These are phyloP conservation scores for Lactarius akahatsu DNA, from an alignment of 768 basidiomycete species.

Conservation along the genomic window DNA sequence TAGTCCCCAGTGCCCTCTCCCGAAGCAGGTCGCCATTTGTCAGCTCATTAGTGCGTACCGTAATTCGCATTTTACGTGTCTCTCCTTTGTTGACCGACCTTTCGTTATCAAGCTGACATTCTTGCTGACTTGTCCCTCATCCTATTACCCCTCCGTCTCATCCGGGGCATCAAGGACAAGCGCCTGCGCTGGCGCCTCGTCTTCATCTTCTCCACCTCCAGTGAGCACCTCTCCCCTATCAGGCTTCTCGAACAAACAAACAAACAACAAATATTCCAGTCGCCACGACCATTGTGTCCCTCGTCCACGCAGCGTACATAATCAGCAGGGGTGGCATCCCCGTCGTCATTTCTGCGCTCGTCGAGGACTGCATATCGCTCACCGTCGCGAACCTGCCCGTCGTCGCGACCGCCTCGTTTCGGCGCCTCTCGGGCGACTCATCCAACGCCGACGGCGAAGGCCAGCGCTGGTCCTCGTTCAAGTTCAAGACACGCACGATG, in stretches of 20 bases:
- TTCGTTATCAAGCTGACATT: slow-evolving; percentile 43
- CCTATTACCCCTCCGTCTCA: slow-evolving; percentile 45
- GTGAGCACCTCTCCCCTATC: slow-evolving; percentile 32
- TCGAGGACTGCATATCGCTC: slow-evolving; percentile 33
- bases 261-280: slow-evolving; percentile 14
- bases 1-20: slow-evolving; percentile 45
- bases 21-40: slow-evolving; percentile 48
- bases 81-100: background rate
- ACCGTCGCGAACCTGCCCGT: slow-evolving; percentile 24
- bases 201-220: slow-evolving; percentile 55
- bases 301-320: slow-evolving; percentile 35
- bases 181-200: slow-evolving; percentile 43
- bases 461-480: slow-evolving; percentile 29
- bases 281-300: slow-evolving; percentile 35
- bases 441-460: slow-evolving; percentile 22
- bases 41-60: slow-evolving; percentile 50
- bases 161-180: slow-evolving; percentile 43
- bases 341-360: slow-evolving; percentile 36
- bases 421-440: background rate
- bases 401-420: slow-evolving; percentile 26
- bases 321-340: slow-evolving; percentile 33
- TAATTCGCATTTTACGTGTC: slow-evolving; percentile 14
- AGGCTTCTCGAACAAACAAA: background rate
- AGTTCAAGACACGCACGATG: slow-evolving; percentile 27
- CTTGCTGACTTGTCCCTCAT: slow-evolving; percentile 49